Evolutionary conservation across 495 filamentous ascomycete species (phyloP).

Genomic region (Tuber calosporum): DNA sequence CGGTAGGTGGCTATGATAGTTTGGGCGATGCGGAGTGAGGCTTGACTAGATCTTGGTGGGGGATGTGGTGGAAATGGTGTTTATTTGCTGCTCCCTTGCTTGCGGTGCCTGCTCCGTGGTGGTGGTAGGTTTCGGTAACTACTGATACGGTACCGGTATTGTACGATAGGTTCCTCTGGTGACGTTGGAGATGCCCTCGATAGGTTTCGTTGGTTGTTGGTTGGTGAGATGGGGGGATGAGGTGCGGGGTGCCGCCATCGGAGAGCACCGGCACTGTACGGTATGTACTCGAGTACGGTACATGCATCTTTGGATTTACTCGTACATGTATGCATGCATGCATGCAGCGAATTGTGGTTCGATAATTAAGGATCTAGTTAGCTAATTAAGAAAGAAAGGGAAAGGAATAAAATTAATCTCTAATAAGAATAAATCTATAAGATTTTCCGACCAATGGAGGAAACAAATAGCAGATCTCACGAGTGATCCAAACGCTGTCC

Average conservation of each 20-base stretch:
- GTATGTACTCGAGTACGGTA: too few relatives aligned
- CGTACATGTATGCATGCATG: too few relatives aligned
- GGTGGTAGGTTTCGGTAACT: neutral
- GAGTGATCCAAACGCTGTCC: constrained; percentile 8
- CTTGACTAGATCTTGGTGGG: neutral
- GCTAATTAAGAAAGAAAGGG: too few relatives aligned
- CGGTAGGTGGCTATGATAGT: neutral
- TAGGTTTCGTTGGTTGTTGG: neutral
- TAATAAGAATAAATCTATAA: too few relatives aligned
- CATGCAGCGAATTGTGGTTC: neutral
- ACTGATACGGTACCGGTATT: too few relatives aligned
- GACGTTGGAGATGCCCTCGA: neutral
- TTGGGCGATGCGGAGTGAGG: neutral
- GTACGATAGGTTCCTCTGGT: neutral
- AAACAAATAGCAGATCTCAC: neutral
- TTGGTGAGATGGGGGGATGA: neutral
- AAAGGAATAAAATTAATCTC: too few relatives aligned
- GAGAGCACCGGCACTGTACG: too few relatives aligned
- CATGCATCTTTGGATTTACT: neutral
- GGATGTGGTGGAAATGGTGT: neutral
- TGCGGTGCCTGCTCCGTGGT: too few relatives aligned
- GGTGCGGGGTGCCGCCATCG: neutral
- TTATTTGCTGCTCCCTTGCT: neutral
- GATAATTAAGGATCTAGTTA: too few relatives aligned
- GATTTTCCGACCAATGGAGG: too few relatives aligned